These are phyloP conservation scores for Stereocaulon alpinum DNA, from an alignment of 495 filamentous ascomycete genomes.

Conservation along the genomic window DNA sequence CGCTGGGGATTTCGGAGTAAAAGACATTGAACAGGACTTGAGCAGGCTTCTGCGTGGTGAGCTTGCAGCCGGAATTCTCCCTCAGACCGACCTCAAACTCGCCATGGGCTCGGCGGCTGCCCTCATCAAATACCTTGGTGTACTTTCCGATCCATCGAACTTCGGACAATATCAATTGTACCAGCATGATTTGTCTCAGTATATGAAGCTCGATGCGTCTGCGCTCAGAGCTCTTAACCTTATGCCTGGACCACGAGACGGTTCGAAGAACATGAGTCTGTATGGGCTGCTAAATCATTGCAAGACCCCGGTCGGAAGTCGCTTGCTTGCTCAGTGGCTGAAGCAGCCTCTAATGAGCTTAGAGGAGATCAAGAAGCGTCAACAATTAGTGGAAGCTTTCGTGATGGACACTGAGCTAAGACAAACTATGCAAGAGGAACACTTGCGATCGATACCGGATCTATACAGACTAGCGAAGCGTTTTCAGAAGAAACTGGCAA, in stretches of 20 bases:
- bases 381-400: constrained; percentile 93
- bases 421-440: constrained; percentile 97
- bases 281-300: constrained; percentile 94
- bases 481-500: constrained; percentile 84
- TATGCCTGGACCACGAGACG: constrained; percentile 91
- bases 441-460: constrained; percentile 87
- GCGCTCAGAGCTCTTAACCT: constrained; percentile 90
- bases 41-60: constrained; percentile 80
- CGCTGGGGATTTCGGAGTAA: constrained; percentile 67
- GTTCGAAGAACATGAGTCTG: constrained; percentile 93
- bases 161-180: constrained; percentile 96
- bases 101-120: constrained; percentile 94
- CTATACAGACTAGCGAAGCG: constrained; percentile 88
- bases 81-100: constrained; percentile 87
- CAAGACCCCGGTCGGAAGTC: constrained; percentile 88
- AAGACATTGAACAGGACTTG: constrained; percentile 94
- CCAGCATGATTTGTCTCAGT: constrained; percentile 93
- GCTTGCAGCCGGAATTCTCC: constrained; percentile 60
- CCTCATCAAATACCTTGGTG: constrained; percentile 89
- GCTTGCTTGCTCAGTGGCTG: constrained; percentile 88
- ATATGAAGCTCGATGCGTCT: constrained; percentile 96
- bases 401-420: constrained; percentile 85
- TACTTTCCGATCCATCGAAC: constrained; percentile 82
- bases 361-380: constrained; percentile 78
- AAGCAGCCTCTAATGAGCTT: constrained; percentile 96